Base-by-base conservation (phyloP, 805 yeast genomes). In the Ogataea polymorpha region DNA sequence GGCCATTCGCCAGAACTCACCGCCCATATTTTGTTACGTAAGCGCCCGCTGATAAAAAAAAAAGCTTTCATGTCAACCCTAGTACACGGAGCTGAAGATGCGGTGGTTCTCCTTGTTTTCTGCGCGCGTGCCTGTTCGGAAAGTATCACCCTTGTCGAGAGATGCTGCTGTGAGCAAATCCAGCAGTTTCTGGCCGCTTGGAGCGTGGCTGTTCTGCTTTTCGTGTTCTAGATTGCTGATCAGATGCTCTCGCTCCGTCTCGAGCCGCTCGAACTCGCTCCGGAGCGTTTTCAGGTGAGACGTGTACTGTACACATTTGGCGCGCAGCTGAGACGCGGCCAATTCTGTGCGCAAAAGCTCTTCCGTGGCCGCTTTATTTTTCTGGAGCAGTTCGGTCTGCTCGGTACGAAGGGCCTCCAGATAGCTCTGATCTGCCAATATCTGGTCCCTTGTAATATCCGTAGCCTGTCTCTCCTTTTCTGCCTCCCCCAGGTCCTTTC, bases 61-160 rank as follows among this genome's bases (percentile, higher is more conserved):
- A 7, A 6, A 20, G 21, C 21, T 24, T 7, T 11, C 27, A 11
- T 6, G 14, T 5, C 14, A 24, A 24, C 27, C 27, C 12, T 25
- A 39, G 23, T 39, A 39, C 23, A 32, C 33, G 7, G 42, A 32
- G 26, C 42, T 39, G 18, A 39, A 33, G 6, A 27, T 33, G 14
- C 42, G 42, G 14, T 39, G 42, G 14, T 39, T 39, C 24, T 33
- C 38, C 24, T 41, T 41, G 31, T 36, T 36, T 16, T 40, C 43
- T 16, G 23, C 25, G 21, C 38, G 38, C n/a, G 34, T 14, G 38
- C 37, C 28, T 8, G 34, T 6, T 3, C 21, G 35, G n/a, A 35
- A 8, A 3, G 9, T 18, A 4, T 7, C 7, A 5, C 36, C 31
- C 6, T 6, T 9, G 6, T 28, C 27, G 10, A 24, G 29, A 4